Base-by-base conservation (phyloP, 1,284 basidiomycete genomes). In the Heterobasidion irregulare region DNA sequence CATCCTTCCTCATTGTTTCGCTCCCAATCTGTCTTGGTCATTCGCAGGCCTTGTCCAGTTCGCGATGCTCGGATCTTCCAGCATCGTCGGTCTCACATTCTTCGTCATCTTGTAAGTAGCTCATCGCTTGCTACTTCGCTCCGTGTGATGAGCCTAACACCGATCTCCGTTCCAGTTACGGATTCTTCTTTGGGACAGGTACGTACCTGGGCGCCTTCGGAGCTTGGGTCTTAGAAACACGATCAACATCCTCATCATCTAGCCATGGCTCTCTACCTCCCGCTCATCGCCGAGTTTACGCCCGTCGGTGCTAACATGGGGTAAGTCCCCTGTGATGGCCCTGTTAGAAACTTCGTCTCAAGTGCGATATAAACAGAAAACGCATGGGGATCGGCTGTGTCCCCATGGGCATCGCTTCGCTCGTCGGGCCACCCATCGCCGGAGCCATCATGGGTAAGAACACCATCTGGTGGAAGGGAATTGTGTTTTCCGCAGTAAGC, bases 151-250 rank as follows among this genome's bases (percentile, higher is more conserved):
- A 26, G 26, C 26, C 43, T 55, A n/a, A 12, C 38, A 41, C 38
- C n/a, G n/a, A 41, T 41, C 4, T 41, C 10, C 10, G 32, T 13
- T 47, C 3, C 36, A 55, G 54, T n/a, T 63, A 65, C 52, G 64
- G 64, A 3, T 63, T 65, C 57, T 64, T 67, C 56, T 64, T 64
- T 26, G 64, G 61, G 36, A 58, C 61, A 4, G 58, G 63, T 41
- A 26, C 26, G 26, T 26, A 6, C 26, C 26, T 26, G 26, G 4
- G 26, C 26, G 26, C 26, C 26, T 26, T 26, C 26, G 38, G 38
- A n/a, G 38, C n/a, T 41, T 41, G 6, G 2, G 10, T n/a, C 10
- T 8, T 41, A 41, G 12, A n/a, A 10, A 12, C 12, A 2, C 5
- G n/a, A 12, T 8, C 6, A 41, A 12, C 6, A 3, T n/a, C 8